Percentiles rank a stretch among this genome's conserved stretches.
phyloP scores from a whole-genome alignment of 2,329 filamentous ascomycete species.

The Waltergamsia citrina region DNA sequence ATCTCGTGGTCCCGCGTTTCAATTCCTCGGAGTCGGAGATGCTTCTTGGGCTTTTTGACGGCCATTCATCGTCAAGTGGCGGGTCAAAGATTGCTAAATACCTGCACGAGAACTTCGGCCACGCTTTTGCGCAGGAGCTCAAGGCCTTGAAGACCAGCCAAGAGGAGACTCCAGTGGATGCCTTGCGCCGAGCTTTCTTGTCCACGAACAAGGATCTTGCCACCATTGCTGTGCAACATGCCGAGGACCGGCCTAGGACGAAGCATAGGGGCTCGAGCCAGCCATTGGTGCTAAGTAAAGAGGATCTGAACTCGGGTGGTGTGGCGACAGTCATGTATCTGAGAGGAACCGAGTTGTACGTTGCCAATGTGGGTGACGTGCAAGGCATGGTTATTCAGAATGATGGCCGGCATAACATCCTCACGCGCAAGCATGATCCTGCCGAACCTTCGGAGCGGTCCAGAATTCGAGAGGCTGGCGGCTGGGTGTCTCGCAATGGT shows the following conservation, averaged over 20 bases:
- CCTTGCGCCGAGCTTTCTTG: slow-evolving; percentile 77
- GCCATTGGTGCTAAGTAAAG: slow-evolving; percentile 70
- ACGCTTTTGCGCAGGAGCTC: slow-evolving; percentile 74
- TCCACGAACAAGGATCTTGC: slow-evolving; percentile 90
- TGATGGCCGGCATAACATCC: slow-evolving; percentile 70
- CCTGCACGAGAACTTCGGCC: slow-evolving; percentile 88
- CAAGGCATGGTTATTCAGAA: slow-evolving; percentile 93
- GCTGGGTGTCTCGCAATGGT: slow-evolving; percentile 90
- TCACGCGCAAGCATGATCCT: slow-evolving; percentile 90
- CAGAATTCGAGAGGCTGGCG: slow-evolving; percentile 87
- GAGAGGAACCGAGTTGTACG: slow-evolving; percentile 79
- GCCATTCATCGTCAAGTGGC: slow-evolving; percentile 76
- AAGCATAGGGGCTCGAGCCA: slow-evolving; percentile 63
- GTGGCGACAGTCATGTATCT: slow-evolving; percentile 90
- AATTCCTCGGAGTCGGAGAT: slow-evolving; percentile 85
- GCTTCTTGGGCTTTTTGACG: slow-evolving; percentile 91
- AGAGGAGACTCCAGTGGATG: slow-evolving; percentile 71
- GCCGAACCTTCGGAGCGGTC: slow-evolving; percentile 76
- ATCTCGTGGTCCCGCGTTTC: slow-evolving; percentile 89
- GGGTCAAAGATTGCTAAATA: slow-evolving; percentile 96
- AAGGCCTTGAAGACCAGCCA: slow-evolving; percentile 55
- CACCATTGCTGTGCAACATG: slow-evolving; percentile 69
- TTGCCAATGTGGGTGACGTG: slow-evolving; percentile 91
- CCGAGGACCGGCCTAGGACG: slow-evolving; percentile 60
- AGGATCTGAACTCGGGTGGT: slow-evolving; percentile 82